A percentile compares a stretch with the other conserved stretches of the same genome.
These are phyloP conservation scores for Hyphopichia khmerensis DNA, from an alignment of 1,139 yeast species.

Conservation along the genomic window DNA sequence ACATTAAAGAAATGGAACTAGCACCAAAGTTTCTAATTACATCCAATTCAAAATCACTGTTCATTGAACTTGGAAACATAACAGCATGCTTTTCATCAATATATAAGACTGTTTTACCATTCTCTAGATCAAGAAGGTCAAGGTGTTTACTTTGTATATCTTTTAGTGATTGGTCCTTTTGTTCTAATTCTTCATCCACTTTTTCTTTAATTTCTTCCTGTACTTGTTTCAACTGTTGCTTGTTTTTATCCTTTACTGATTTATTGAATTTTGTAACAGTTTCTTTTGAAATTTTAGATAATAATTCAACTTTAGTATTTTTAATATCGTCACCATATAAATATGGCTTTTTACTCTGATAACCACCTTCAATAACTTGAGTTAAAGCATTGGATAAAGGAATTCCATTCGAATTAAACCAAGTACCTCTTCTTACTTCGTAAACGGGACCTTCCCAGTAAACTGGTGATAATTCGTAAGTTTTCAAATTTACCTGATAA, in stretches of 20 bases:
- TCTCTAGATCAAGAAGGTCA: constrained; percentile 30
- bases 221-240: constrained; percentile 2
- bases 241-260: constrained; percentile 7
- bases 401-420: constrained; percentile 66
- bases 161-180: constrained; percentile 7
- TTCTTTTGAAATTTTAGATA: constrained; percentile 13
- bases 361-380: constrained; percentile 59
- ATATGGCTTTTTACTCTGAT: constrained; percentile 33
- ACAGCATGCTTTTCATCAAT: constrained; percentile 35
- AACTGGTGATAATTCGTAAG: constrained; percentile 60
- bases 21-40: constrained; percentile 40
- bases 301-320: constrained; percentile 8
- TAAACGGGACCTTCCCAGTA: constrained; percentile 91
- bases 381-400: constrained; percentile 60
- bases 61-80: constrained; percentile 35
- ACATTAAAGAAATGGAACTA: constrained; percentile 28
- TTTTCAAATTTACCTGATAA: constrained; percentile 64
- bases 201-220: constrained; percentile 6
- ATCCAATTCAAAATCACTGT: constrained; percentile 34
- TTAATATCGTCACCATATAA: constrained; percentile 16
- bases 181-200: constrained; percentile 4
- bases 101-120: constrained; percentile 32
- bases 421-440: constrained; percentile 80
- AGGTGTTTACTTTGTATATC: constrained; percentile 15
- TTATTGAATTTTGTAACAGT: constrained; percentile 22